Conservation (phyloP, 345 rosid genomes). For the Cardiospermum halicacabum region DNA sequence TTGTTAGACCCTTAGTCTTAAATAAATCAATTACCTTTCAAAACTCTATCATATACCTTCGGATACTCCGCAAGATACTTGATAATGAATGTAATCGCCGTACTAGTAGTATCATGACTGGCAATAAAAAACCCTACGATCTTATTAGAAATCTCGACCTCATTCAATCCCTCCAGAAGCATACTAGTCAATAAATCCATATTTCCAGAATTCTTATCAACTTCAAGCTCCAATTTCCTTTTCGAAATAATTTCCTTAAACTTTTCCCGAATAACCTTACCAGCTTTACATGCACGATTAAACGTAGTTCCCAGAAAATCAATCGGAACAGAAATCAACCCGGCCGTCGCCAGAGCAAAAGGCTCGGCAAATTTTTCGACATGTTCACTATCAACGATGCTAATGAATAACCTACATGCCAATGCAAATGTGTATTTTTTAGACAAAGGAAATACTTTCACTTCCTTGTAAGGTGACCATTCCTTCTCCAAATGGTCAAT, state of each 20-base stretch:
- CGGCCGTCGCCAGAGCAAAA: slow-evolving; percentile 19
- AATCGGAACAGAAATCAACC: slow-evolving; percentile 28
- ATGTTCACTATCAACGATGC: slow-evolving; percentile 11
- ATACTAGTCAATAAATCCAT: slow-evolving; percentile 17
- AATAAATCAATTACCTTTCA: slow-evolving; percentile 11
- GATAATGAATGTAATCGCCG: slow-evolving; percentile 22
- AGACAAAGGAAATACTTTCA: slow-evolving; percentile 26
- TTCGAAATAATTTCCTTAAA: slow-evolving; percentile 13
- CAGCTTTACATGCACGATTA: slow-evolving; percentile 19
- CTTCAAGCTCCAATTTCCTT: slow-evolving; percentile 22
- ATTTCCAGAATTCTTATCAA: background rate
- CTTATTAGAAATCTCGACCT: slow-evolving; percentile 21
- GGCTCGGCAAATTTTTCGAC: slow-evolving; percentile 16
- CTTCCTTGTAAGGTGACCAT: slow-evolving; percentile 20
- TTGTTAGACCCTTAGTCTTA: background rate
- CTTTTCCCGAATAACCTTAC: slow-evolving; percentile 13
- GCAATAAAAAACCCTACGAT: slow-evolving; percentile 25
- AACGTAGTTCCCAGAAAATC: slow-evolving; percentile 30
- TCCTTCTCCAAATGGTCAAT: slow-evolving; percentile 19
- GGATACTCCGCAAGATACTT: slow-evolving; percentile 21
- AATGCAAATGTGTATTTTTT: slow-evolving; percentile 28
- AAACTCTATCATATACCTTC: slow-evolving; percentile 14
- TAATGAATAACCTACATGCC: slow-evolving; percentile 27
- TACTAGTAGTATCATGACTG: slow-evolving; percentile 27
- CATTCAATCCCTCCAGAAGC: slow-evolving; percentile 19